Percentiles rank a stretch among this genome's conserved stretches.
Conservation (phyloP, 805 yeast genomes). For the Naumovozyma baii region DNA sequence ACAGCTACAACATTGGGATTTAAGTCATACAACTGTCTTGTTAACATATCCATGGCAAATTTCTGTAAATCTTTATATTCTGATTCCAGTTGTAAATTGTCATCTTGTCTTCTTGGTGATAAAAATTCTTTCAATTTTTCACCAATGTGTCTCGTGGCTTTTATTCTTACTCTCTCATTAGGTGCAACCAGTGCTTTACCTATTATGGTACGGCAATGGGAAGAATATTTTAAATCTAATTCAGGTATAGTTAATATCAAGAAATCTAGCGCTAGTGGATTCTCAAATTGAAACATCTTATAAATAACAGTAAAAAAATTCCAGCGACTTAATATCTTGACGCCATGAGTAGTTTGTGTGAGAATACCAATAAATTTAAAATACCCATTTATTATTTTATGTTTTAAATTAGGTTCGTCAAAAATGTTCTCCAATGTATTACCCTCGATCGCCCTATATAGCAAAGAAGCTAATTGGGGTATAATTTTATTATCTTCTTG, state of each 20-base stretch:
- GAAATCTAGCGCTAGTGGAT: conserved; percentile 44
- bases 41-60: conserved; percentile 38
- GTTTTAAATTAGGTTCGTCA: conserved; percentile 46
- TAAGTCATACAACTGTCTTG: conserved; percentile 62
- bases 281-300: conserved; percentile 50
- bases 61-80: conserved; percentile 6
- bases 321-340: conserved; percentile 67
- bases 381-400: conserved; percentile 67
- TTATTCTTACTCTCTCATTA: conserved; percentile 40
- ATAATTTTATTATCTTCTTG: conserved; percentile 60
- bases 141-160: conserved; percentile 47
- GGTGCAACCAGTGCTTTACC: conserved; percentile 54
- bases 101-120: not conserved
- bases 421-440: conserved; percentile 55
- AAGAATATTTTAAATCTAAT: conserved; percentile 48
- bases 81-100: too few relatives aligned
- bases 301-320: conserved; percentile 73
- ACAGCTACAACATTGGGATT: conserved; percentile 44
- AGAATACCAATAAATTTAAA: conserved; percentile 69
- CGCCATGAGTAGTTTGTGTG: conserved; percentile 50
- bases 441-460: conserved; percentile 38
- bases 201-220: conserved; percentile 60
- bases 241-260: conserved; percentile 48
- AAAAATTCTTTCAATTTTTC: conserved; percentile 14
- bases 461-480: conserved; percentile 81